A percentile compares a stretch with the other conserved stretches of the same genome.
Evolutionary conservation across 2,329 filamentous ascomycete genomes (phyloP).

Genomic region (Capronia epimyces): DNA sequence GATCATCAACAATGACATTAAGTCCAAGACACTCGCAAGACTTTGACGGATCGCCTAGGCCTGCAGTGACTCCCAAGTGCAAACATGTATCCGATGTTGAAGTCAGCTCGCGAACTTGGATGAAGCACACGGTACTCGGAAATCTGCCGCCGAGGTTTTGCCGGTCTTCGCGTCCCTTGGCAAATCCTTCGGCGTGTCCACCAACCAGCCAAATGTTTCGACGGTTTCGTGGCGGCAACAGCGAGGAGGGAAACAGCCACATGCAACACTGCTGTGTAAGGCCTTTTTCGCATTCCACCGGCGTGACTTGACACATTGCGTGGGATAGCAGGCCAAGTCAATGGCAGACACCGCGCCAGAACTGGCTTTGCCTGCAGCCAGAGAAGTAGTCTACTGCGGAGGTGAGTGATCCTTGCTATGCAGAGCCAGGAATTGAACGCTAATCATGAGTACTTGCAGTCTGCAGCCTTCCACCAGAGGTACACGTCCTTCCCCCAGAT

Average conservation of each 20-base stretch:
- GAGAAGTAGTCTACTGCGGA: constrained; percentile 57
- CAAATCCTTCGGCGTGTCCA: not conserved
- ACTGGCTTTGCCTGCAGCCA: constrained; percentile 45
- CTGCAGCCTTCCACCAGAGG: constrained; percentile 62
- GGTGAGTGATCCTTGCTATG: constrained; percentile 38
- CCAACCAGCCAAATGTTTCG: not conserved
- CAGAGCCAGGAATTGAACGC: constrained; percentile 7
- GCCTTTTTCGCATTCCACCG: constrained; percentile 12
- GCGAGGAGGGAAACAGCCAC: constrained; percentile 7
- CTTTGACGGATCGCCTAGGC: too few relatives aligned
- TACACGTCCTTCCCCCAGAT: constrained; percentile 42
- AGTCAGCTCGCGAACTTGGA: too few relatives aligned
- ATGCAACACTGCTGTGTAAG: constrained; percentile 16
- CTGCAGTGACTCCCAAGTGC: too few relatives aligned
- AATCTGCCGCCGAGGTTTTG: too few relatives aligned
- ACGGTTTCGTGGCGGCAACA: not conserved
- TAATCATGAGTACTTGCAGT: constrained; percentile 40
- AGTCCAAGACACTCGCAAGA: too few relatives aligned
- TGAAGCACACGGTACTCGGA: too few relatives aligned
- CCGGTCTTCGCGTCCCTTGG: not conserved
- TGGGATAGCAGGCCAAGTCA: constrained; percentile 17
- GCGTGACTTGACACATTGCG: constrained; percentile 17
- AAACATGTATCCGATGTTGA: too few relatives aligned
- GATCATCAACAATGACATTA: too few relatives aligned
- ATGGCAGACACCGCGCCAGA: constrained; percentile 29